Conservation (phyloP, 305 asterid species). For the Solanum hybrid region DNA sequence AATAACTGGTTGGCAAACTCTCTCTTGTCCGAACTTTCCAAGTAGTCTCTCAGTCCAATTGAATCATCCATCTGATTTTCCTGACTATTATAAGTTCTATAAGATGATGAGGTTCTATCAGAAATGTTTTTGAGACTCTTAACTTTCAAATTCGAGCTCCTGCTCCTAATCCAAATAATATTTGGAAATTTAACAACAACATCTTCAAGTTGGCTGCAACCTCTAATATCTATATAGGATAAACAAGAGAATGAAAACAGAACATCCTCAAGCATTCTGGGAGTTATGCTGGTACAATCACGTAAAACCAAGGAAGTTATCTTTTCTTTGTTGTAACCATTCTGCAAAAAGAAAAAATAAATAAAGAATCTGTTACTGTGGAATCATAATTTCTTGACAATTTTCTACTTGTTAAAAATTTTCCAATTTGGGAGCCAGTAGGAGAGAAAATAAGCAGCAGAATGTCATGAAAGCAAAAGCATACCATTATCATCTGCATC, state of each 20-base stretch:
- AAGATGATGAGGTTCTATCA: constrained; percentile 39
- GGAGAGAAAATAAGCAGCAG: not conserved
- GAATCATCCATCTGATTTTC: constrained; percentile 64
- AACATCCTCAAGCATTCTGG: constrained; percentile 68
- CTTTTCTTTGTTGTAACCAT: constrained; percentile 63
- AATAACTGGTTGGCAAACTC: constrained; percentile 82
- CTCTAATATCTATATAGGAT: constrained; percentile 80
- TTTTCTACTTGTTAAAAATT: not conserved
- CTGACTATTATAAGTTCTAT: constrained; percentile 15
- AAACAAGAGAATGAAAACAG: constrained; percentile 53
- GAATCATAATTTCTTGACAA: not conserved
- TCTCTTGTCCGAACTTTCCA: constrained; percentile 93
- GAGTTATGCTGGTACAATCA: constrained; percentile 70
- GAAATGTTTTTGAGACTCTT: constrained; percentile 51
- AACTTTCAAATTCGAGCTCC: constrained; percentile 34
- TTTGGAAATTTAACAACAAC: constrained; percentile 66
- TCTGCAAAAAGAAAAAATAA: constrained; percentile 40
- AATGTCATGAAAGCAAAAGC: constrained; percentile 8
- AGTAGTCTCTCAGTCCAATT: constrained; percentile 81
- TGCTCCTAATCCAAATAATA: constrained; percentile 65
- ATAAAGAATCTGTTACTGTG: not conserved
- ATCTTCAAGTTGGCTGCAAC: constrained; percentile 85
- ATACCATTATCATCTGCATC: constrained; percentile 65
- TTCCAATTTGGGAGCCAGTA: not conserved
- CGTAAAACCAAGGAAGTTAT: constrained; percentile 63